phyloP scores from a whole-genome alignment of 2,329 filamentous ascomycete species.

The Sporothrix phasma region DNA sequence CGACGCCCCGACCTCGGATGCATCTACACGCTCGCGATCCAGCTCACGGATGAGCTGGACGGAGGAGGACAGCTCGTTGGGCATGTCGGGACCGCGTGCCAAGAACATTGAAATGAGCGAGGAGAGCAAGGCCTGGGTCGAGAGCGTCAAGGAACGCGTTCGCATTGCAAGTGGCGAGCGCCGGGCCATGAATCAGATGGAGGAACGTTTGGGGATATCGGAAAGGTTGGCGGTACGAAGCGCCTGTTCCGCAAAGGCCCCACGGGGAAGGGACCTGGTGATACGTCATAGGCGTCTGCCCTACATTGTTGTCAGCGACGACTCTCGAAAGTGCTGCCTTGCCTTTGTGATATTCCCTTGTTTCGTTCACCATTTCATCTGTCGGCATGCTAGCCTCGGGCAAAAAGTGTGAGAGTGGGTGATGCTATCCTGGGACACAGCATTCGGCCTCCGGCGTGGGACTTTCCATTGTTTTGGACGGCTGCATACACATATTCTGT shows the following conservation, averaged over 20 bases:
- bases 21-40: constrained; percentile 38
- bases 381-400: neutral
- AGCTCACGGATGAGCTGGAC: constrained; percentile 48
- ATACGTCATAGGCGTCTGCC: neutral
- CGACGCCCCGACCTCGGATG: constrained; percentile 36
- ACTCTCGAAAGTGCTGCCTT: neutral
- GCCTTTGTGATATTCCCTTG: too few relatives aligned
- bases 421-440: neutral
- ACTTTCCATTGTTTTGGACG: neutral
- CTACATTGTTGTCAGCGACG: neutral
- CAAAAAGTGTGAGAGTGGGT: neutral
- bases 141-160: constrained; percentile 73
- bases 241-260: constrained; percentile 47
- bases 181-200: constrained; percentile 25
- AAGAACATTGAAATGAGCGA: constrained; percentile 58
- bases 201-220: constrained; percentile 56
- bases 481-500: neutral
- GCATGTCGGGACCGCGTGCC: constrained; percentile 59
- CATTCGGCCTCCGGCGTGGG: neutral
- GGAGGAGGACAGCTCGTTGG: constrained; percentile 48
- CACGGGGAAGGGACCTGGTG: neutral
- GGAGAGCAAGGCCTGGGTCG: constrained; percentile 70
- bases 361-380: neutral
- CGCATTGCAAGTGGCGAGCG: constrained; percentile 56
- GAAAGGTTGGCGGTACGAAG: constrained; percentile 63